Base-by-base conservation (phyloP, 1,139 yeast genomes). In the Yamadazyma oceani region DNA sequence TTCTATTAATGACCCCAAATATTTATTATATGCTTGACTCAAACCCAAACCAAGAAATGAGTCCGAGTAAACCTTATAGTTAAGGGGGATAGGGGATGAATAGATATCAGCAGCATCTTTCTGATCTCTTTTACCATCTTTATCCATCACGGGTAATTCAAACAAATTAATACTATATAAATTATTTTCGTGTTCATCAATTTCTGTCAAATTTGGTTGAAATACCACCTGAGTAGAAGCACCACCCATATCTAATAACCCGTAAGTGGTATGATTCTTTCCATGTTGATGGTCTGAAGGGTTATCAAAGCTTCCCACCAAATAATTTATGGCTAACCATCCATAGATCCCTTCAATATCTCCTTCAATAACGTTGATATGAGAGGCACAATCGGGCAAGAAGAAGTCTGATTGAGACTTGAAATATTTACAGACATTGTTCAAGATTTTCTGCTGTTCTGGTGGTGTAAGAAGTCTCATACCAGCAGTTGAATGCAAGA, bases 191-290 rank as follows among this genome's bases (percentile, higher is more conserved):
- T 82, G 84, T 39, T 76, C 78, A 5, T 58, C 62, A 11, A 68
- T 63, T 45, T 82, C 86, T 0, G 82, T 67, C 14, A 62, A 42
- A 49, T 78, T 76, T 0, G 95, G 94, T 47, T 79, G 85, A 55
- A 85, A 86, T 1, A 88, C 86, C 26, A 87, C 78, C 54, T 87
- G 95, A 0, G 95, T 82, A 2, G 92, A 83, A 0, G 94, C 94
- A 0, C 95, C 95, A 3, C 95, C 95, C 89, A 87, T 82, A 48
- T 86, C 95, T 43, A 87, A 58, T 26, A 86, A 68, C 2, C 95
- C 95, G 50, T 78, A 84, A 0, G 94, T 80, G 17, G 74, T 64
- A 44, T 77, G 82, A 38, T 67, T 65, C 38, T 72, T 69, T 2
- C 80, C 79, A 46, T 75, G 80, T 29, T 67, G 61, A 44, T 76